A percentile compares a stretch with the other conserved stretches of the same genome.
Conservation (phyloP, 306 rosid species). For the Parietaria judaica region DNA sequence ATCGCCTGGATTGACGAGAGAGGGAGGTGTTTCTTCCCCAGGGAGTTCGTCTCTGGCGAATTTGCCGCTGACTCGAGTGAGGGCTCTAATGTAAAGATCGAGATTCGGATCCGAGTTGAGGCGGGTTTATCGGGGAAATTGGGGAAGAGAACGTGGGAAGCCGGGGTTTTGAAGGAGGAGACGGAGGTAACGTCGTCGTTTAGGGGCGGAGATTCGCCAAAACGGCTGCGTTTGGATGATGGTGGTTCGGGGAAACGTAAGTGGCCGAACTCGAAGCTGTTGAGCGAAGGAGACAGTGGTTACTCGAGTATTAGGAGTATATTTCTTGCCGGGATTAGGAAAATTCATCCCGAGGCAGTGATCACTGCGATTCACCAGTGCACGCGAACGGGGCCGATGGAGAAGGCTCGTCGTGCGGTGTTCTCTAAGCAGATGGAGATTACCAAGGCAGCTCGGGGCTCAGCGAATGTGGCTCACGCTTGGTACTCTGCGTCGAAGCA, state of each 20-base stretch:
- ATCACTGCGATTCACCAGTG: conserved; percentile 39
- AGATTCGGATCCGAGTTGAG: conserved; percentile 24
- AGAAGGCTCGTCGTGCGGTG: conserved; percentile 26
- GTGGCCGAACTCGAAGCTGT: conserved; percentile 33
- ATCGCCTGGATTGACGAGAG: conserved; percentile 56
- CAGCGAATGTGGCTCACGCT: conserved; percentile 39
- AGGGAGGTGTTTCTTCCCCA: conserved; percentile 43
- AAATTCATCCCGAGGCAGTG: conserved; percentile 17
- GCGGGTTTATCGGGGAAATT: conserved; percentile 2
- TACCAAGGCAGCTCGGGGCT: conserved; percentile 33
- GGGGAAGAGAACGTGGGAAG: background rate
- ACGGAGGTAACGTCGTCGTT: conserved; percentile 35
- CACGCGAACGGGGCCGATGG: conserved; percentile 22
- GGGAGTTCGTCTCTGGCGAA: conserved; percentile 31
- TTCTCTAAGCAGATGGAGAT: conserved; percentile 31
- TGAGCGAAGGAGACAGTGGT: conserved; percentile 23
- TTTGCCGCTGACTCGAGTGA: conserved; percentile 3
- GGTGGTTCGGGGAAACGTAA: conserved; percentile 5
- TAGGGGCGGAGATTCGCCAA: conserved; percentile 9
- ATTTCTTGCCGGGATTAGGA: conserved; percentile 26
- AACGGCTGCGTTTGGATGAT: conserved; percentile 22
- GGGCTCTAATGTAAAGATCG: conserved; percentile 9
- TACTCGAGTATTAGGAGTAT: conserved; percentile 17
- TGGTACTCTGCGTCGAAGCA: conserved; percentile 43
- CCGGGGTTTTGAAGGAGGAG: conserved; percentile 10